These are phyloP conservation scores for Arthroderma uncinatum DNA, from an alignment of 2,329 filamentous ascomycete species.

Conservation along the genomic window DNA sequence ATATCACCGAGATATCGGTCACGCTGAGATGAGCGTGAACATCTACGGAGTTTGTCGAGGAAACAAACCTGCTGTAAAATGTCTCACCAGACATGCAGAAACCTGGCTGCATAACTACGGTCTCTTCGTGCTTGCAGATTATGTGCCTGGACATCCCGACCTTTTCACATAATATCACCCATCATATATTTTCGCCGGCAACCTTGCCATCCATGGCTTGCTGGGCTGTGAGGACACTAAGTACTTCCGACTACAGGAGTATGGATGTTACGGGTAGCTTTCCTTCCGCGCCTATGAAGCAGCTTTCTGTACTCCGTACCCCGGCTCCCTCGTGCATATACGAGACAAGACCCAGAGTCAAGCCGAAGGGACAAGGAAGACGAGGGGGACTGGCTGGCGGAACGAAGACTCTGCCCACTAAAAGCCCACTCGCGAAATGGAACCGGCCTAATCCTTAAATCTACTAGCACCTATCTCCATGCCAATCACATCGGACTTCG, in stretches of 20 bases:
- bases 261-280: no score
- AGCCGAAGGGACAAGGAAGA: neutral
- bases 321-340: neutral
- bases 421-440: neutral
- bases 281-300: no score
- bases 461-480: neutral
- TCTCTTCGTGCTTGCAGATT: neutral
- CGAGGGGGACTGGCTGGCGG: neutral
- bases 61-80: neutral
- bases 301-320: no score
- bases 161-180: no score
- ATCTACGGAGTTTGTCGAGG: neutral
- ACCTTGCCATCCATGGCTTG: no score
- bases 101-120: neutral
- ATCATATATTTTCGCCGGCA: no score
- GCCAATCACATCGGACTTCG: neutral
- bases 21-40: neutral
- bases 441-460: conserved; percentile 3
- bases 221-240: no score
- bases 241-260: no score
- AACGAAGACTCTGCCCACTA: neutral
- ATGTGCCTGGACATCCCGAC: no score
- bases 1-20: neutral
- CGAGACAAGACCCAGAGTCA: neutral
- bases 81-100: neutral